These are phyloP conservation scores for Trichoderma sp. DNA, from an alignment of 2,329 filamentous ascomycete species.

Conservation along the genomic window DNA sequence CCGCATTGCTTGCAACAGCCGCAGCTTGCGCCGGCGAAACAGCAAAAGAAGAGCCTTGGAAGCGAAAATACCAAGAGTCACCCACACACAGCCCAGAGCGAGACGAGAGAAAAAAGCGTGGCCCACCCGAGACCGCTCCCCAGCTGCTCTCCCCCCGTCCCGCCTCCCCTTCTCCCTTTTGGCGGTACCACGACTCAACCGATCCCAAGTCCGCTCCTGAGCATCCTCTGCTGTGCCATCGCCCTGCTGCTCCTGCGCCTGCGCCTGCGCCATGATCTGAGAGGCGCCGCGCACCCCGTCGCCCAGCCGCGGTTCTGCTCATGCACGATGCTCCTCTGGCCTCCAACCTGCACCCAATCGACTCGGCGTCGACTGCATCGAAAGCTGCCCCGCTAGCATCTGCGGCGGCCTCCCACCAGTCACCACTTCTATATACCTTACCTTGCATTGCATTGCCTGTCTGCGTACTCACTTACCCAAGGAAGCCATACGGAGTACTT, in stretches of 20 bases:
- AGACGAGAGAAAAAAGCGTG: not conserved
- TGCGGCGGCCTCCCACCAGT: slow-evolving; percentile 29
- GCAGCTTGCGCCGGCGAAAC: not conserved
- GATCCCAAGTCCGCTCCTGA: slow-evolving; percentile 3
- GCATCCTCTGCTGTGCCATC: not conserved
- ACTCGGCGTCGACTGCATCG: slow-evolving; percentile 24
- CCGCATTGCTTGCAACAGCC: not conserved
- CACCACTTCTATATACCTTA: not conserved
- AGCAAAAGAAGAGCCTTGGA: not conserved
- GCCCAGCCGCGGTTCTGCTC: slow-evolving; percentile 4
- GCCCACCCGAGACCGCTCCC: not conserved
- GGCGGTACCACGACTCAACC: not conserved
- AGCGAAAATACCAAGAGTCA: not conserved
- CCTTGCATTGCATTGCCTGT: too few species aligned
- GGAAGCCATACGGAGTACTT: too few species aligned
- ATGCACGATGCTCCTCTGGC: slow-evolving; percentile 30
- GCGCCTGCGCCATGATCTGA: slow-evolving; percentile 28
- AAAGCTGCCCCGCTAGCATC: slow-evolving; percentile 28
- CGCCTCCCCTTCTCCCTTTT: not conserved
- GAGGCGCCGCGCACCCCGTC: slow-evolving; percentile 17
- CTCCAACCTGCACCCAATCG: slow-evolving; percentile 24
- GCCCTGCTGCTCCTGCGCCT: not conserved
- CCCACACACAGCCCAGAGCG: not conserved
- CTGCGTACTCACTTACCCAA: too few species aligned
- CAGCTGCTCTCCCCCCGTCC: not conserved